Evolutionary conservation across 108 stramenopile genomes (phyloP), one percentile per base, ranked within the genome.

Genomic region (Cyclotella kingstonii): DNA sequence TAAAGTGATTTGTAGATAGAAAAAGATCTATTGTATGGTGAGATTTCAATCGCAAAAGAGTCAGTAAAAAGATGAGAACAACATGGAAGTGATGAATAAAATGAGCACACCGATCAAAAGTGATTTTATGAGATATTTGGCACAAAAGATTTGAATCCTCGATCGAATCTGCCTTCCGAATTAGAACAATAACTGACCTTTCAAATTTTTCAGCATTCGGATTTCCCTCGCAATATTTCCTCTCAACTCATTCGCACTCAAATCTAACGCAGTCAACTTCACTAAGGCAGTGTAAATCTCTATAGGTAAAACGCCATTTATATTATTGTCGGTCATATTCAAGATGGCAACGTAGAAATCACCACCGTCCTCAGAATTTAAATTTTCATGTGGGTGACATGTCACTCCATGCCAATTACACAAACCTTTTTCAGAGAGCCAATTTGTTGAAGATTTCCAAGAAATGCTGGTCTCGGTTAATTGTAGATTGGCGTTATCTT

Each of bases 321-420:
- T 11, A 21, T 76, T 75, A 52, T 87, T 87, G 18, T 63, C 68
- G 0, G 79, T 78, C 49, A 87, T 57, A 67, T 81, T 78, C 28
- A 87, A 35, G 7, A 57, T 59, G 6, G 63, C 43, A 29, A 76
- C 70, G 44, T 71, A 35, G 26, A 39, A 64, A 45, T 71, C 70
- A 31, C 42, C 69, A 38, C 69, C 60, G 22, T 35, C 34, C 29
- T 55, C 23, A 6, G 34, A 31, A 11, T 54, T 31, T 29, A 40
- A 45, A 4, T 7, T 47, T 15, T 60, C 46, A 27, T 60, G 28
- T 15, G 60, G 43, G 35, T 70, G 75, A 54, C 75, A 76, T 18
- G 54, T 57, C 0, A 76, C 39, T 1, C 75, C 75, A 38, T 76
- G 36, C 75, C 75, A 76, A 2, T 36, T 1, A 17, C 75, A 76